Base-by-base conservation (phyloP, 2,329 filamentous ascomycete species). In the Rosellinia necatrix region DNA sequence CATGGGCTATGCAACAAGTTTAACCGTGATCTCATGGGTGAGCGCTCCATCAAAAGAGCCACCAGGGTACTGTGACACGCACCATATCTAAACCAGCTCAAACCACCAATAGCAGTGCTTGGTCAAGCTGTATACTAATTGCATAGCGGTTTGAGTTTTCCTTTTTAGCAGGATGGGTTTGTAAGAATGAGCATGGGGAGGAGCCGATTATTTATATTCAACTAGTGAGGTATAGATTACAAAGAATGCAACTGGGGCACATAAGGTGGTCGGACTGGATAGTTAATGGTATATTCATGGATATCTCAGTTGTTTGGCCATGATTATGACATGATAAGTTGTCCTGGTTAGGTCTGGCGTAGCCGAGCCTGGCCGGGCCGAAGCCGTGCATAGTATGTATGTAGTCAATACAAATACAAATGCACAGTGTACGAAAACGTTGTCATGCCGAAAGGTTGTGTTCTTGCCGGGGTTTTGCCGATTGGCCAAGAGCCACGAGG, bases 11-110 rank as follows among this genome's bases (percentile, higher is more conserved):
- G 96, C 94, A 0, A 97, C 94, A 0, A 80, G 82, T 30, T 78
- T 97, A 66, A 99, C 94, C 0, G 78, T 97, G 43, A 82, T 88
- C 70, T 96, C 90, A 73, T 99, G 94, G 96, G 84, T 90, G 6
- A 80, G 78, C 47, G 84, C 85, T 4, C 67, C 73, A 0, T 71
- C 69, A 1, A 74, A 74, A 12, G 75, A 78, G 12, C 71, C 70
- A 54, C 82, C 82, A 0, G 79, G 80, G 51, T 84, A 85, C 68
- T 86, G 83, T 60, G 81, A 85, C 50, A 71, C 71, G 50, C 73
- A 64, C 30, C 64, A 68, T 34, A 32, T 64, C 12, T 71, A 35
- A 38, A 10, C 15, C n/a, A 38, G 7, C 3, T 6, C 5, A 30
- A 13, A 24, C 10, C 24, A 48, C 35, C 13, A 35, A 32, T 17